phyloP scores from a whole-genome alignment of 805 yeast genomes.

The Spathaspora boniae region DNA sequence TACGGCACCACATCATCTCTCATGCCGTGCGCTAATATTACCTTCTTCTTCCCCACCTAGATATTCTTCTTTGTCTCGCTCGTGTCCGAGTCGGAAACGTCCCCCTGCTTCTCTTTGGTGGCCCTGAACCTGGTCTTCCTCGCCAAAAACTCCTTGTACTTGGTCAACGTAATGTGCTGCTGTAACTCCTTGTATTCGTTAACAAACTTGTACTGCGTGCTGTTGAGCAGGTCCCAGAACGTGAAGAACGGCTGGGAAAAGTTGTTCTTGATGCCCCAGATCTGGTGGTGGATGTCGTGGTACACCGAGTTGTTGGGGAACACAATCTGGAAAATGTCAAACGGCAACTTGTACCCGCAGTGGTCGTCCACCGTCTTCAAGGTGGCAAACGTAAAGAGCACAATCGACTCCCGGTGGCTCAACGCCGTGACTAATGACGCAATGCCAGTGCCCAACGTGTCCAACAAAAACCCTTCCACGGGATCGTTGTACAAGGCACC shows the following conservation, averaged over 20 bases:
- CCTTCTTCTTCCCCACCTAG: background rate
- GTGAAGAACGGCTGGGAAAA: conserved; percentile 95
- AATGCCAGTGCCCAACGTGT: conserved; percentile 88
- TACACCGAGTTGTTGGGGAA: conserved; percentile 96
- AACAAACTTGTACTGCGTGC: conserved; percentile 65
- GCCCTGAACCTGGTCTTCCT: conserved; percentile 24
- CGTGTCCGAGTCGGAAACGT: background rate
- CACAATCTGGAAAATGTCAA: conserved; percentile 81
- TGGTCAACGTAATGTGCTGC: conserved; percentile 61
- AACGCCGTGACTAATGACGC: conserved; percentile 63
- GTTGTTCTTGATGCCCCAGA: conserved; percentile 89
- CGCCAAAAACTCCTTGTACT: conserved; percentile 55
- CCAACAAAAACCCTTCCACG: conserved; percentile 87
- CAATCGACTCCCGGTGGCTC: conserved; percentile 70
- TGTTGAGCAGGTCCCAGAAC: conserved; percentile 77
- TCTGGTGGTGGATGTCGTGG: conserved; percentile 97
- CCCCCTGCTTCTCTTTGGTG: conserved; percentile 2
- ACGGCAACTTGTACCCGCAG: conserved; percentile 95
- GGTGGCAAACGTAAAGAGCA: conserved; percentile 83
- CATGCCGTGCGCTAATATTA: background rate
- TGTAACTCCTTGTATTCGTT: conserved; percentile 64
- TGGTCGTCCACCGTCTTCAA: conserved; percentile 97
- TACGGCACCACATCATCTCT: too few species aligned
- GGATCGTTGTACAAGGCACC: conserved; percentile 97
- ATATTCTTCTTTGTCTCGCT: background rate